phyloP scores from a whole-genome alignment of 2,329 filamentous ascomycete species.

The Phialemoniopsis sp. region DNA sequence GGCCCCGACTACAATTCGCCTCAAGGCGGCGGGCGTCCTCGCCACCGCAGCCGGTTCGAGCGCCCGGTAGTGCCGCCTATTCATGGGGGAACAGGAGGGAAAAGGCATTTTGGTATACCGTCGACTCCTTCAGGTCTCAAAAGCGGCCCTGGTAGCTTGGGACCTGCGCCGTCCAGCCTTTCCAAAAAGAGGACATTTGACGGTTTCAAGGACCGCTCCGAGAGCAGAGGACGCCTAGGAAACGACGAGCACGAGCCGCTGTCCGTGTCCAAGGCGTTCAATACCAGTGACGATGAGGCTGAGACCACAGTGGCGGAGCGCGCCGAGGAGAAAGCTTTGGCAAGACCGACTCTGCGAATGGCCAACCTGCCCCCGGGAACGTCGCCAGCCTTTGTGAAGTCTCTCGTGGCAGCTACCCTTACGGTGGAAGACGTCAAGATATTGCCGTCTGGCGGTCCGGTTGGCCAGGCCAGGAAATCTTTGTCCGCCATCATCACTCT shows the following conservation, averaged over 20 bases:
- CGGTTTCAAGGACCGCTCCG: constrained; percentile 32
- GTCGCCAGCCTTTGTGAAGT: constrained; percentile 55
- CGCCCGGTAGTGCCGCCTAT: constrained; percentile 20
- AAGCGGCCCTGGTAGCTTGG: constrained; percentile 60
- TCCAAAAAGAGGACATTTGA: constrained; percentile 52
- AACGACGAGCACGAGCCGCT: constrained; percentile 36
- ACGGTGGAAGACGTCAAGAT: constrained; percentile 72
- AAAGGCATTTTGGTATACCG: constrained; percentile 62
- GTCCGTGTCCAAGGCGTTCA: constrained; percentile 67
- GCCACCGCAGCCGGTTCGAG: constrained; percentile 14
- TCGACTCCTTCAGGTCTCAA: constrained; percentile 43
- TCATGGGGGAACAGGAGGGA: constrained; percentile 32
- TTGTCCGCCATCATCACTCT: constrained; percentile 77
- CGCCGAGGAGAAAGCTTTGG: constrained; percentile 53
- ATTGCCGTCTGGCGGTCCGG: constrained; percentile 47
- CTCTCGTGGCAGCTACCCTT: constrained; percentile 54
- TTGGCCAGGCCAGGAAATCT: constrained; percentile 62
- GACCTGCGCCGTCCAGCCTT: constrained; percentile 44
- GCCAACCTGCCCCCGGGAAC: constrained; percentile 57
- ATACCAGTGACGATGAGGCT: constrained; percentile 60
- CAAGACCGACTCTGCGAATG: constrained; percentile 60
- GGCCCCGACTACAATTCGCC: constrained; percentile 25
- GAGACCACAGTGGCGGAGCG: constrained; percentile 37
- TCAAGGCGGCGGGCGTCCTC: constrained; percentile 7
- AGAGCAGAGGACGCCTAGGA: constrained; percentile 25